Evolutionary conservation across 2,329 filamentous ascomycete genomes (phyloP).

Genomic region (Rutstroemia sp.): DNA sequence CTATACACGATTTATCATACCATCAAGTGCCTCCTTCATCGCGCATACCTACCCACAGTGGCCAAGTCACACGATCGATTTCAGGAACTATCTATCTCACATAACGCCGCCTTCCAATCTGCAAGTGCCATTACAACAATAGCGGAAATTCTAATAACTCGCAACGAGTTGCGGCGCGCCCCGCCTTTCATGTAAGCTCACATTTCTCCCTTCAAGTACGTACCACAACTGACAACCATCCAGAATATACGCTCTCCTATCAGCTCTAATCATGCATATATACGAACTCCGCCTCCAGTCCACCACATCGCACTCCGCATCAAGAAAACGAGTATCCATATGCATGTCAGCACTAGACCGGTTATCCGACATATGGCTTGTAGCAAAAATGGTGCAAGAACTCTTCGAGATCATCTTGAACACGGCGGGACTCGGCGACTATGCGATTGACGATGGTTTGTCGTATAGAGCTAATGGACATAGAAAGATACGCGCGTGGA

Average conservation of each 20-base stretch:
- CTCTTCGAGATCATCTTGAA: conserved; percentile 85
- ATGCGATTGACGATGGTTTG: neutral
- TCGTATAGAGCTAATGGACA: neutral
- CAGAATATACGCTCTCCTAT: conserved; percentile 92
- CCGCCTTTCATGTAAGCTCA: conserved; percentile 59
- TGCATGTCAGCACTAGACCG: conserved; percentile 91
- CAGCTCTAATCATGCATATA: conserved; percentile 95
- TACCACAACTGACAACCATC: conserved; percentile 38
- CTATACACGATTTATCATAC: conserved; percentile 96
- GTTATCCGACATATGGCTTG: conserved; percentile 90
- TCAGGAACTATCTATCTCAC: conserved; percentile 76
- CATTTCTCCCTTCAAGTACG: neutral
- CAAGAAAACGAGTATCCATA: conserved; percentile 75
- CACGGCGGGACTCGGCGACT: neutral
- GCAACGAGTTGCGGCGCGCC: conserved; percentile 78
- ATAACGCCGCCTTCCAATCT: conserved; percentile 92
- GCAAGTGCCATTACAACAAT: conserved; percentile 95
- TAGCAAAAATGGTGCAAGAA: conserved; percentile 96
- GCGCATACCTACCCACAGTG: conserved; percentile 89
- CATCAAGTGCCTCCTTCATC: conserved; percentile 84
- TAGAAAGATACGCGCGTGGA: neutral
- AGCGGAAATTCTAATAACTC: conserved; percentile 75
- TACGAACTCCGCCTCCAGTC: conserved; percentile 90
- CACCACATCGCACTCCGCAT: conserved; percentile 75
- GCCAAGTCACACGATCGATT: conserved; percentile 37